These are phyloP conservation scores for Jackrogersella multiformis DNA, from an alignment of 495 filamentous ascomycete species.

Conservation along the genomic window DNA sequence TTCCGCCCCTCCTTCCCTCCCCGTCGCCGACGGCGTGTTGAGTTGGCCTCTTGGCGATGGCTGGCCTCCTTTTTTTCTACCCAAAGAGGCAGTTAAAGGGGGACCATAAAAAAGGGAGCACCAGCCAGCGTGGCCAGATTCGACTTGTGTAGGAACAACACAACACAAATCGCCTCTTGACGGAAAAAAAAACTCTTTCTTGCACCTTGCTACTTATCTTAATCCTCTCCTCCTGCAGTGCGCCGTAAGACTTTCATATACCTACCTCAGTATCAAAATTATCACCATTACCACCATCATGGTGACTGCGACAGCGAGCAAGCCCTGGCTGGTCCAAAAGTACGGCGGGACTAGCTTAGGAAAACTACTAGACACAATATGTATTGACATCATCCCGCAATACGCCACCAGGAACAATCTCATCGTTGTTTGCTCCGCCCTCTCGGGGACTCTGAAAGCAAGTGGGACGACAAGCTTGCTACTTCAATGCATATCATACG, in stretches of 20 bases:
- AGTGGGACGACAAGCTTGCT: slow-evolving; percentile 50
- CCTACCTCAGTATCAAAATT: slow-evolving; percentile 3
- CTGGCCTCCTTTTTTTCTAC: slow-evolving; percentile 18
- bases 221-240: not conserved
- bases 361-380: slow-evolving; percentile 51
- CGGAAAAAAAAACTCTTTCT: not conserved
- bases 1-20: slow-evolving; percentile 32
- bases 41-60: slow-evolving; percentile 22
- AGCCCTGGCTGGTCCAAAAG: slow-evolving; percentile 56
- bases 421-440: slow-evolving; percentile 50
- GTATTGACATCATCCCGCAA: slow-evolving; percentile 49
- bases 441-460: slow-evolving; percentile 46
- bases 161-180: slow-evolving; percentile 9
- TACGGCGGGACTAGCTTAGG: slow-evolving; percentile 56
- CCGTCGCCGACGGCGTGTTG: slow-evolving; percentile 13
- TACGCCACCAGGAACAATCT: slow-evolving; percentile 45
- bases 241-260: not conserved
- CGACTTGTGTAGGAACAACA: slow-evolving; percentile 8
- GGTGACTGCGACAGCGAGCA: slow-evolving; percentile 29
- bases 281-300: slow-evolving; percentile 20
- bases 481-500: slow-evolving; percentile 47
- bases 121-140: slow-evolving; percentile 22
- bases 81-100: slow-evolving; percentile 32
- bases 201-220: slow-evolving; percentile 2
- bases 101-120: slow-evolving; percentile 24